Evolutionary conservation across 179 eudicot species (phyloP), one percentile per base, ranked within the genome.

Genomic region (Silene noctiflora): DNA sequence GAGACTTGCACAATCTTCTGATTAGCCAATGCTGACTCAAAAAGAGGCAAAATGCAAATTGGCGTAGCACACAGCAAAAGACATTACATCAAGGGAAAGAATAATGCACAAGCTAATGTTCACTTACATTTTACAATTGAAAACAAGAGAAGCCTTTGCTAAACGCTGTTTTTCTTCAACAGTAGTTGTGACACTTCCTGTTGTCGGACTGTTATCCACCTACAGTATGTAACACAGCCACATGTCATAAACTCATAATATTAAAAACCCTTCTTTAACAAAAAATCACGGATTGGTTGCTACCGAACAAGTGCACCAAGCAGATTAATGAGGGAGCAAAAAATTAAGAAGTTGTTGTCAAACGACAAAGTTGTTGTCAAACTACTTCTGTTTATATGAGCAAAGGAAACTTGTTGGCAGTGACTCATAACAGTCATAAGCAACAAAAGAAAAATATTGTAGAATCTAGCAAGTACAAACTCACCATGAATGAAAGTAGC

Each of bases 401-500:
- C 24, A 19, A 68, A 39, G 29, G 42, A 35, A 39, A 20, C 25
- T n/a, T 20, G 14, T 1, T 68, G 55, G 29, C 61, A 25, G 35
- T 6, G 39, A 48, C 39, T 70, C 24, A 22, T 25, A 25, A 25
- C 27, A 25, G 27, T 25, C 27, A 25, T 11, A 51, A 27, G 8
- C 16, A 60, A 51, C 21, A 21, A 33, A 16, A 11, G 21, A 44
- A 2, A 14, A 44, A 17, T 62, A 8, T 1, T 0, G 3, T 0
- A 46, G 19, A 13, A 24, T 21, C 13, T n/a, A 73, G 67, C 31
- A 63, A 72, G 35, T 25, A 35, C 8, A 13, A 76, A 80, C 97
- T 89, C 81, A 95, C 99, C 99, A 95, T 95, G 83, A 95, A 95
- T 4, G 99, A 95, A 55, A 95, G 97, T 73, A 95, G 95, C 17